Evolutionary conservation across 495 filamentous ascomycete genomes (phyloP), one percentile per base, ranked within the genome.

Genomic region (Talaromyces wortmannii): DNA sequence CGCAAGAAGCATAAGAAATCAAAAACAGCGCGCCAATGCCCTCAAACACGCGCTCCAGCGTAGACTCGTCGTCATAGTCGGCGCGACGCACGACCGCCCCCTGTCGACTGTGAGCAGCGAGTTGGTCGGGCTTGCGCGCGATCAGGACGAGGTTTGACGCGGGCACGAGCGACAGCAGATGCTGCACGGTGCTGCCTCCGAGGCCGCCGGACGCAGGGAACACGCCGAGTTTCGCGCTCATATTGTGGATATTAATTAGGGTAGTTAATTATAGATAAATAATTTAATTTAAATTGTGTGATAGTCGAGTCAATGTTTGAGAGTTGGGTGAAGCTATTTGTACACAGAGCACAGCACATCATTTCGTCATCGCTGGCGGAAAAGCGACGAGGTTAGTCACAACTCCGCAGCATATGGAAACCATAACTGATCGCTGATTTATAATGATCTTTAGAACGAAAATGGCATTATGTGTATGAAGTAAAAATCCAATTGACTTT

Each of bases 131-230:
- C 44, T 70, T 55, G 7, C 79, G 71, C n/a, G 66, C 71, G 52
- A 80, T 72, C 15, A 80, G 66, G 7, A 73, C 59, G 10, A 80
- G 61, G 2, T 72, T 56, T 5, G 67, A 66, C 15, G 69, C 59
- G 42, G 72, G 67, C 16, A 78, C 62, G 6, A 68, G 64, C 7
- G 64, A 63, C 2, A 67, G 43, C 3, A 82, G 67, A 57, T 80
- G 75, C 15, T 65, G 68, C 62, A 73, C 62, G 46, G 71, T 74
- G 67, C 75, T 78, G 32, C 59, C 53, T 40, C 75, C 79, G 0
- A 82, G 67, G 4, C 62, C 73, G 5, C 79, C 79, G 2, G 77
- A 68, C 8, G 78, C 77, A 18, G 79, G 79, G 65, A 82, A 82
- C 54, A 82, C 64, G 53, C 72, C 72, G 48, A 73, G 70, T 64